phyloP scores from a whole-genome alignment of 352 stramenopile species.

The Phytophthora agathidicida region DNA sequence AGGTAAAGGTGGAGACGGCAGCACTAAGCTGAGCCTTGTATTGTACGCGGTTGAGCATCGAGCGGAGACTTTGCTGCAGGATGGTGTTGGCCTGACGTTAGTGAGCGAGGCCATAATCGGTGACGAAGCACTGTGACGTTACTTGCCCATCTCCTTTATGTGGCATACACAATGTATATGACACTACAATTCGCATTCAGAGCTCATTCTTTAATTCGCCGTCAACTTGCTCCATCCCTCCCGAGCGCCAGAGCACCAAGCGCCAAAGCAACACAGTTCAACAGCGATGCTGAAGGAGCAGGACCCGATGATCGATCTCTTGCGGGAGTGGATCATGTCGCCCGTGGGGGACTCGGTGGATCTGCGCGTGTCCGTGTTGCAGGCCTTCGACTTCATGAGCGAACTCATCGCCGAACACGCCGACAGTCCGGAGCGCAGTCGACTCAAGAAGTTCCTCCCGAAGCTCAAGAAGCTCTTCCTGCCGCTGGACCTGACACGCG shows the following conservation, averaged over 20 bases:
- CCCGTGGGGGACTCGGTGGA: conserved; percentile 62
- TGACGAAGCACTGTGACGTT: conserved; percentile 1
- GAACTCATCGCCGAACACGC: conserved; percentile 83
- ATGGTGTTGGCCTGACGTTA: conserved; percentile 4
- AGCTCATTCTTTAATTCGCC: conserved; percentile 19
- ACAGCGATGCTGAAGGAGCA: conserved; percentile 82
- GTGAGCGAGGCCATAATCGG: conserved; percentile 5
- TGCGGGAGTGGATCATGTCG: conserved; percentile 86
- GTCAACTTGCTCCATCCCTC: too few species aligned
- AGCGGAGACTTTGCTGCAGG: neutral
- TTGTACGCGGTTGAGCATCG: too few species aligned
- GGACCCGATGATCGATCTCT: conserved; percentile 86
- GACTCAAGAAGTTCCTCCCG: conserved; percentile 69
- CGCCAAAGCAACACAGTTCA: too few species aligned
- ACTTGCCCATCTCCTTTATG: conserved; percentile 1
- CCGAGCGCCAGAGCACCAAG: too few species aligned
- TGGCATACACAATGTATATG: too few species aligned
- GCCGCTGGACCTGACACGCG: conserved; percentile 70
- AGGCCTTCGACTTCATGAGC: conserved; percentile 77
- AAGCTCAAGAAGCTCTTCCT: conserved; percentile 74
- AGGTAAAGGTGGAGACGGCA: neutral
- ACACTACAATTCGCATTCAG: neutral
- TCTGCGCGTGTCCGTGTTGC: conserved; percentile 64
- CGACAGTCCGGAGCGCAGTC: conserved; percentile 37
- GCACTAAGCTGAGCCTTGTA: neutral